Base-by-base conservation (phyloP, 768 basidiomycete genomes). In the Sarcomyxa edulis region DNA sequence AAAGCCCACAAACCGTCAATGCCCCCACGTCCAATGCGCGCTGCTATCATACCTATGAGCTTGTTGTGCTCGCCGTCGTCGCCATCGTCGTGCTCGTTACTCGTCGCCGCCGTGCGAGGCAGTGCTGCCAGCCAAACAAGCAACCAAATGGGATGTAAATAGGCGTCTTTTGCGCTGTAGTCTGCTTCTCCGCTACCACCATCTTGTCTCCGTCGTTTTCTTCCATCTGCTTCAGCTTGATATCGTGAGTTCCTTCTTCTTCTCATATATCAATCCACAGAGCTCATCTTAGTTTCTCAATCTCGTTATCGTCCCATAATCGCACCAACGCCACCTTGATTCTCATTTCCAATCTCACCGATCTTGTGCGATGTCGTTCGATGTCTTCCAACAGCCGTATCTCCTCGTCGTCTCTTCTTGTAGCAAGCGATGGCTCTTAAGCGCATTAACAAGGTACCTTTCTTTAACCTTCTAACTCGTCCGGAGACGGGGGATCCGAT, bases 381-480 rank as follows among this genome's bases (percentile, higher is more conserved):
- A 26, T 23, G 32, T 30, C 37, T 14, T 43, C 39, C 41, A 6
- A 22, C 30, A 23, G 39, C 33, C 29, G 9, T 24, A 24, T 26
- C 26, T 14, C 12, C 20, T 12, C 6, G 30, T 19, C 32, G 28
- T 25, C 35, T 47, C 39, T 33, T 15, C 35, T 48, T 22, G 32
- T 54, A 41, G 46, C 53, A 44, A 39, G 45, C 52, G 53, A 97
- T 97, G 95, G 93, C 95, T 57, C 77, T 96, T 51, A 96, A 95
- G 77, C 95, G 95, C 77, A 98, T 98, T 72, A 95, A 95, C 85
- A 98, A 96, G 87, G 93, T 90, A 45, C 29, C 56, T 45, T 42
- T 35, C 44, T 27, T 24, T 12, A 29, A 12, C 18, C 31, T 42
- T 10, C 7, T 14, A 21, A n/a, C 11, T 29, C n/a, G n/a, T 35